Evolutionary conservation across 1,284 basidiomycete genomes (phyloP), one percentile per base, ranked within the genome.

Genomic region (Sanghuangporus weigelae): DNA sequence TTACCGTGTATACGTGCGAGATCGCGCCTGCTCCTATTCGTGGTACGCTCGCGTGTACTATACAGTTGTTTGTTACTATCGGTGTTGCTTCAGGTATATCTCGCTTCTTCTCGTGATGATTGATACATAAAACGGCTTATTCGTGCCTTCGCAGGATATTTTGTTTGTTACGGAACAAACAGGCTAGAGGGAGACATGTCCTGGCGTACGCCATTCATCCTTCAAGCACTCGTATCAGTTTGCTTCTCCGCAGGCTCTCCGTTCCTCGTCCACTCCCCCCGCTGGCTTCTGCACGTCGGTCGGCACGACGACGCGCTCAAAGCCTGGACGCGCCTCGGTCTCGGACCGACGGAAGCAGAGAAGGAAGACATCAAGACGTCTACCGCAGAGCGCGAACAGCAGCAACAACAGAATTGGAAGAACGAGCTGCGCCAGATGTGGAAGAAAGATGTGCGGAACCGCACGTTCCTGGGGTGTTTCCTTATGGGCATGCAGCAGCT

Each of bases 181-280:
- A 73, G 72, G 50, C 63, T 79, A 21, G 59, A 67, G 1, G 72
- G 68, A 36, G 76, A 75, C 40, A 67, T 84, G 21, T 76, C 81
- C 7, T 85, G 81, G 81, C 75, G 82, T 2, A 69, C 77, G 12
- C 80, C 82, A 0, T 78, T 82, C 63, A 75, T 76, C 21, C 62
- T 81, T 23, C 79, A 83, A 68, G 73, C 77, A 3, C 67, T 72
- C 42, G 68, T 76, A 16, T 77, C 81, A 4, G 69, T 71, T 7
- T 61, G 73, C 2, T 68, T 84, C 31, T 79, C 81, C 2, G 71
- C 78, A 10, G 79, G 79, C n/a, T 77, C 78, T 48, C 72, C 75
- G 16, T 77, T 80, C 69, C 75, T 84, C 38, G 82, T 82, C 5
- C 80, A 84, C 67, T 84, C 82, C 35, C 82, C 82, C 1, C 75